A percentile compares a stretch with the other conserved stretches of the same genome.
phyloP scores from a whole-genome alignment of 2,329 filamentous ascomycete genomes.

The Rosellinia necatrix region DNA sequence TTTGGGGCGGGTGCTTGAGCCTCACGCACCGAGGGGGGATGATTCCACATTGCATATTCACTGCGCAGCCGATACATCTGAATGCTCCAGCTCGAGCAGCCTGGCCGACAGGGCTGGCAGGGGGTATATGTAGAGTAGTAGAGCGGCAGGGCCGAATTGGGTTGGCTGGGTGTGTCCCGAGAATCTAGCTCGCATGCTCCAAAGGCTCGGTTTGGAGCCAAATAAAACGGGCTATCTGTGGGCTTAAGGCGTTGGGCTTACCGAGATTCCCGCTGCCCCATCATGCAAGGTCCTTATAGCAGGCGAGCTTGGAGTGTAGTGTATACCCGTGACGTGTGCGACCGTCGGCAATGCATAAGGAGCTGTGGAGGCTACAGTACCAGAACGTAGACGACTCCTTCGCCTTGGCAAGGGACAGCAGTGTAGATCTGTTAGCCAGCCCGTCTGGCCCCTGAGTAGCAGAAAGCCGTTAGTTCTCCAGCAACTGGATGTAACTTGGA shows the following conservation, averaged over 20 bases:
- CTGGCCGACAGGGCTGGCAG: no score
- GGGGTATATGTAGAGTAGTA: conserved; percentile 6
- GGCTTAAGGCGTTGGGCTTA: conserved; percentile 2
- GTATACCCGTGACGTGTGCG: background rate
- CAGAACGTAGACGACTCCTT: conserved; percentile 8
- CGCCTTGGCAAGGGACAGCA: conserved; percentile 6
- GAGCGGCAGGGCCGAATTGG: conserved; percentile 10
- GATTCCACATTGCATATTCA: no score
- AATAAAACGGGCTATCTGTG: background rate
- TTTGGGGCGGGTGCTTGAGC: background rate
- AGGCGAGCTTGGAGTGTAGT: conserved; percentile 4
- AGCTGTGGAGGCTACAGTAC: conserved; percentile 10
- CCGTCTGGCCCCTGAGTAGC: background rate
- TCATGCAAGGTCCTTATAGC: conserved; percentile 25
- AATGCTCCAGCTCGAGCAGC: no score
- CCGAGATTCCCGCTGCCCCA: conserved; percentile 19
- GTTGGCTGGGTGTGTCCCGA: background rate
- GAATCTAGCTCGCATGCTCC: conserved; percentile 7
- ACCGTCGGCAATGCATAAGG: conserved; percentile 14
- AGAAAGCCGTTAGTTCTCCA: background rate
- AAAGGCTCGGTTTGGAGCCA: background rate
- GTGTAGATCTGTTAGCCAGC: conserved; percentile 12
- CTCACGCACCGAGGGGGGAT: no score
- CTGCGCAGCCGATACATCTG: no score
- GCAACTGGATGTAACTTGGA: background rate